Percentiles rank a stretch among this genome's conserved stretches.
phyloP scores from a whole-genome alignment of 2,329 filamentous ascomycete genomes.

The Eutypa lata region DNA sequence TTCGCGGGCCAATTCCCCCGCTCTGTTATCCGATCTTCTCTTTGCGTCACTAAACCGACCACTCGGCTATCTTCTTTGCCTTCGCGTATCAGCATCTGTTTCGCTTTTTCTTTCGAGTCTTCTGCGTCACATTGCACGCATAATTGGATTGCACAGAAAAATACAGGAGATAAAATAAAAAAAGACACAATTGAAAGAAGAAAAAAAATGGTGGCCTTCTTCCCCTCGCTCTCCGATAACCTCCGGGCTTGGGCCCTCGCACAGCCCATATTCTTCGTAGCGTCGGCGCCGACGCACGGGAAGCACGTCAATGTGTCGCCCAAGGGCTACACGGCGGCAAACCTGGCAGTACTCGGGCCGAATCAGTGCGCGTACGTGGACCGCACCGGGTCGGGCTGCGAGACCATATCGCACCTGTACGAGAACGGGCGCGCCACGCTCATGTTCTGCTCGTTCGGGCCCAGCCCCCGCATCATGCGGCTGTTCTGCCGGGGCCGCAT shows the following conservation, averaged over 20 bases:
- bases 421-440: conserved; percentile 57
- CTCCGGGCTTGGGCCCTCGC: conserved; percentile 45
- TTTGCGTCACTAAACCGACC: no score
- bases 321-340: conserved; percentile 37
- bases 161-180: no score
- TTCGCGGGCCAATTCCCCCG: no score
- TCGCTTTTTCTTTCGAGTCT: no score
- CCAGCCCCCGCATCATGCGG: conserved; percentile 58
- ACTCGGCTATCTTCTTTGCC: no score
- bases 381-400: conserved; percentile 52
- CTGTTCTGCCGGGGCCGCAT: conserved; percentile 60
- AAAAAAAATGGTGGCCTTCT: conserved; percentile 3
- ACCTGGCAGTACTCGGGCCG: conserved; percentile 5
- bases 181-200: not conserved
- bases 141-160: no score
- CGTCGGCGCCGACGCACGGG: conserved; percentile 49
- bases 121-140: no score
- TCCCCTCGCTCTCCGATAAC: conserved; percentile 38
- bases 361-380: conserved; percentile 41
- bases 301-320: conserved; percentile 56
- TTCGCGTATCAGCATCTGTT: no score
- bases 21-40: no score
- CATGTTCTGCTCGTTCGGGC: conserved; percentile 61
- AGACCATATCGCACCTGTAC: conserved; percentile 55
- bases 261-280: conserved; percentile 56